Percentiles rank a stretch among this genome's conserved stretches.
These are phyloP conservation scores for Zymoseptoria pseudotritici DNA, from an alignment of 2,329 filamentous ascomycete species.

Conservation along the genomic window DNA sequence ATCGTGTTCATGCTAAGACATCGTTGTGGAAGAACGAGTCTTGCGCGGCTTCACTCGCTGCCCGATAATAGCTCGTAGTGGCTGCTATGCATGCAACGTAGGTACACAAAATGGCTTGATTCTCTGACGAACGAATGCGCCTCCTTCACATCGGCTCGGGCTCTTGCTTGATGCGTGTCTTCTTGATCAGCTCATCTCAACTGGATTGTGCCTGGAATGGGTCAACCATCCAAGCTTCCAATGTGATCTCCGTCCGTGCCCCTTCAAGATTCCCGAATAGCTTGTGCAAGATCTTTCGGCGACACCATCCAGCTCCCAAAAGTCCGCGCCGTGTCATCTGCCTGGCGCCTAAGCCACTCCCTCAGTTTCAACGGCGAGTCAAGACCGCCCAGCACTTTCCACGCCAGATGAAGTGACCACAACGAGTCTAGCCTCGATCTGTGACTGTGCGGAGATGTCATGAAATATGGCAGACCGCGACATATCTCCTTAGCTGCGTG, in stretches of 20 bases:
- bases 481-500: neutral
- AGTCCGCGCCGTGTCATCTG: neutral
- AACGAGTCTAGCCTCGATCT: neutral
- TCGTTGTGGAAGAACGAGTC: too few relatives aligned
- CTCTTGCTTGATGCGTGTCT: too few relatives aligned
- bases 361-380: neutral
- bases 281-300: neutral
- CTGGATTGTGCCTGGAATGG: too few relatives aligned
- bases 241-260: neutral
- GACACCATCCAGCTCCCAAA: neutral
- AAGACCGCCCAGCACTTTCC: neutral
- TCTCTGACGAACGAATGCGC: too few relatives aligned
- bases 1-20: too few relatives aligned
- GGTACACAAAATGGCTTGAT: too few relatives aligned
- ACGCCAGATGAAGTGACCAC: neutral
- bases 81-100: too few relatives aligned
- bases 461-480: neutral
- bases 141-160: too few relatives aligned
- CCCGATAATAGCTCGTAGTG: too few relatives aligned
- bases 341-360: neutral
- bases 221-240: too few relatives aligned
- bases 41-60: too few relatives aligned
- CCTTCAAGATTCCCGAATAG: neutral
- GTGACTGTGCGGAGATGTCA: neutral
- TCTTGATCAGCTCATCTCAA: too few relatives aligned